These are phyloP conservation scores for Camptophora hylomeconis DNA, from an alignment of 2,329 filamentous ascomycete species.

Conservation along the genomic window DNA sequence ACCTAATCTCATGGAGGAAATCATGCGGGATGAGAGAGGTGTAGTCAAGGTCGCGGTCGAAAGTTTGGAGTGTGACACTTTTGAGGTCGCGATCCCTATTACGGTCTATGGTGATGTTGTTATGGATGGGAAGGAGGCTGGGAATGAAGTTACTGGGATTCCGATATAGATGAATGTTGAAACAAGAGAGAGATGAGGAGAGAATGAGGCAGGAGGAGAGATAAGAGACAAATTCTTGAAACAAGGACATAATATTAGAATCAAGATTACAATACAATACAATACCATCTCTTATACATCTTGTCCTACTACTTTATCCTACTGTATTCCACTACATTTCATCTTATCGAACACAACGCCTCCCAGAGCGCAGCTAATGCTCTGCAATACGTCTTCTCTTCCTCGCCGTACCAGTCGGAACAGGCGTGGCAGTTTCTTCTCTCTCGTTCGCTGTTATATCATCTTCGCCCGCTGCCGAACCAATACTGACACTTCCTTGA, in stretches of 20 bases:
- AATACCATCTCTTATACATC: too few species aligned
- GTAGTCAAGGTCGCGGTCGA: constrained; percentile 66
- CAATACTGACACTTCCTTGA: constrained; percentile 12
- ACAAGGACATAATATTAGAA: too few species aligned
- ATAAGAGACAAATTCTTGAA: too few species aligned
- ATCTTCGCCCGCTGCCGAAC: constrained; percentile 8
- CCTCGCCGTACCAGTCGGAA: constrained; percentile 9
- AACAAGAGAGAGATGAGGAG: too few species aligned
- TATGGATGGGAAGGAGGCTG: constrained; percentile 22
- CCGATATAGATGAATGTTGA: too few species aligned
- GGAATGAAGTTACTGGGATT: constrained; percentile 16
- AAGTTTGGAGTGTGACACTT: constrained; percentile 70
- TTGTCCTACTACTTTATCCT: too few species aligned
- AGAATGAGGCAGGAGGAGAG: too few species aligned
- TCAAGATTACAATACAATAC: too few species aligned
- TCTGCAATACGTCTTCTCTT: constrained; percentile 15
- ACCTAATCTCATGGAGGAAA: constrained; percentile 59
- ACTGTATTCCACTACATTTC: too few species aligned
- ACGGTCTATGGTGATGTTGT: constrained; percentile 57
- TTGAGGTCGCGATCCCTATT: constrained; percentile 76
- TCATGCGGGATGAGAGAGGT: constrained; percentile 66
- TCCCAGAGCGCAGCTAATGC: constrained; percentile 3
- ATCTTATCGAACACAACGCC: too few species aligned
- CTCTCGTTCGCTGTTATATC: constrained; percentile 1
- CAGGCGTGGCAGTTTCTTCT: constrained; percentile 4